phyloP scores from a whole-genome alignment of 192 early-diverging fungal genomes.

The Dimargaris cristalligena region DNA sequence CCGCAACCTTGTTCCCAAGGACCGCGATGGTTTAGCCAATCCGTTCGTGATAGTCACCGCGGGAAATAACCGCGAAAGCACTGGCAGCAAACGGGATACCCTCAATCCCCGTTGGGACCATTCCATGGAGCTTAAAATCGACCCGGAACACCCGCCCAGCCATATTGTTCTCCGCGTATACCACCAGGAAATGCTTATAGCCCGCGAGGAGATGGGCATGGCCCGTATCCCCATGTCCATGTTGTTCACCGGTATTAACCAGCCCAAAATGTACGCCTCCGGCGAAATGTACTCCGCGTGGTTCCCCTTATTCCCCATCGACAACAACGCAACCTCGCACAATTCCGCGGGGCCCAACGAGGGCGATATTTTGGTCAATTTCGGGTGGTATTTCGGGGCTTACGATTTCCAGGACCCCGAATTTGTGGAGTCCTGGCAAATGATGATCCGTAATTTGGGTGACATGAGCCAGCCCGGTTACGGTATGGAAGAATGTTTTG shows the following conservation, averaged over 20 bases:
- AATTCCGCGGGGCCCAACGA: background rate
- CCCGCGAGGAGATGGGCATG: background rate
- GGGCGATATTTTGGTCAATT: background rate
- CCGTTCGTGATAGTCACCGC: background rate
- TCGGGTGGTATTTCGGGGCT: background rate
- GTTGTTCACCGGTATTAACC: background rate
- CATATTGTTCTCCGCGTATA: background rate
- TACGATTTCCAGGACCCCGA: background rate
- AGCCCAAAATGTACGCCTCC: background rate
- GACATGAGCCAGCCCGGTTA: background rate
- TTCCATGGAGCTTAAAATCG: background rate
- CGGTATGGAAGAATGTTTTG: background rate
- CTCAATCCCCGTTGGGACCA: background rate
- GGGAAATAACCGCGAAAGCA: background rate
- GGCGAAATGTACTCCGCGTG: background rate
- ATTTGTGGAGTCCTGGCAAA: background rate
- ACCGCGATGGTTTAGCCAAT: background rate
- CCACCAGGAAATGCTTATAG: background rate
- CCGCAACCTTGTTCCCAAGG: background rate
- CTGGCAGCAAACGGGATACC: background rate
- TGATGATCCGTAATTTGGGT: background rate
- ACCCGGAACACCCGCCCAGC: background rate
- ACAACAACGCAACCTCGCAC: background rate
- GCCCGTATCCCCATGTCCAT: background rate
- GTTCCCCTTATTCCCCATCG: background rate